Percentiles rank a stretch among this genome's conserved stretches.
Conservation (phyloP, 805 yeast genomes). For the Tetrapisispora phaffii region DNA sequence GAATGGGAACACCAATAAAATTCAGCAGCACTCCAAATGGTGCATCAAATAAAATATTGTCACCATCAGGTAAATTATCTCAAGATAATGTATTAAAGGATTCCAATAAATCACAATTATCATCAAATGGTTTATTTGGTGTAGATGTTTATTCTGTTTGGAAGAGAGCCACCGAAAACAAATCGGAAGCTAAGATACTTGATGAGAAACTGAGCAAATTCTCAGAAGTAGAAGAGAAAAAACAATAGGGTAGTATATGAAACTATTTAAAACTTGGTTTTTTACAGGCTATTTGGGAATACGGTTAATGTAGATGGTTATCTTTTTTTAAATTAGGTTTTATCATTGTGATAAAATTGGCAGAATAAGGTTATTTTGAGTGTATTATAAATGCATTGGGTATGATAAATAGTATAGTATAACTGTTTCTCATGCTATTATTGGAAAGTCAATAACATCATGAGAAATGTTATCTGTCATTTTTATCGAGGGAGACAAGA, state of each 20-base stretch:
- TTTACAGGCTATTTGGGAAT: neutral
- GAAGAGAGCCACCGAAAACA: conserved; percentile 23
- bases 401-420: too few relatives aligned
- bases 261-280: neutral
- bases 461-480: too few relatives aligned
- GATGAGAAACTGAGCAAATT: neutral
- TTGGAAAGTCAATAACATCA: neutral
- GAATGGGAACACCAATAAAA: conserved; percentile 16
- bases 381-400: neutral
- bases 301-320: neutral
- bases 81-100: conserved; percentile 1
- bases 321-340: neutral
- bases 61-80: conserved; percentile 2
- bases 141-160: conserved; percentile 30
- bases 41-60: conserved; percentile 4
- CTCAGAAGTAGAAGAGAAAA: neutral
- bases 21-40: conserved; percentile 14
- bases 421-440: neutral
- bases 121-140: conserved; percentile 27
- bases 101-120: conserved; percentile 20
- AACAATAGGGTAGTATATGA: neutral
- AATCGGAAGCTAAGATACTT: neutral
- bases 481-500: neutral
- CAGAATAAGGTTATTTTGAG: neutral
- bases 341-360: neutral